phyloP scores from a whole-genome alignment of 768 basidiomycete species.

The Mycena maculata region DNA sequence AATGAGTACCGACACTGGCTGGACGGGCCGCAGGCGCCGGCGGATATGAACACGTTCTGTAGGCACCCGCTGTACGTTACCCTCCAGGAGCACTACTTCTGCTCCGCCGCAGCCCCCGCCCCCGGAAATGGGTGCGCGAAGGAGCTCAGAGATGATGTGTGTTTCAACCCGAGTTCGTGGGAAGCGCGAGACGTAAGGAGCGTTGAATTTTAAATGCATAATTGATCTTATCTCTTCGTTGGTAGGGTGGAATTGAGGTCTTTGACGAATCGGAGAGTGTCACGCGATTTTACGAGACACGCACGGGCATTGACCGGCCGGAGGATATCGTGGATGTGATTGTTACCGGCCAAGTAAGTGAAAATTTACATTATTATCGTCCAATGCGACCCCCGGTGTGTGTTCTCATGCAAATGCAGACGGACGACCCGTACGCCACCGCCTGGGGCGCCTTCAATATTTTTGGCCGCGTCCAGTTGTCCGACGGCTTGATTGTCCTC shows the following conservation, averaged over 20 bases:
- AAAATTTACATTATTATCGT: too few relatives aligned
- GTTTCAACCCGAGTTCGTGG: slow-evolving; percentile 58
- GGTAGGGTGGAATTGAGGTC: slow-evolving; percentile 63
- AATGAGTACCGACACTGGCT: slow-evolving; percentile 54
- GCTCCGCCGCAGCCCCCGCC: slow-evolving; percentile 40
- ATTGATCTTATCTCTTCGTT: slow-evolving; percentile 52
- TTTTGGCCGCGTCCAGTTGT: slow-evolving; percentile 66
- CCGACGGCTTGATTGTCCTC: slow-evolving; percentile 70
- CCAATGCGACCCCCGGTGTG: too few relatives aligned
- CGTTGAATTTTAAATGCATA: slow-evolving; percentile 59
- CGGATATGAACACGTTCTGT: slow-evolving; percentile 48
- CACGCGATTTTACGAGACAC: slow-evolving; percentile 53
- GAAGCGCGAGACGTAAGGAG: slow-evolving; percentile 56
- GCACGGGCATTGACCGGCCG: slow-evolving; percentile 30
- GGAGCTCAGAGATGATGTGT: slow-evolving; percentile 54
- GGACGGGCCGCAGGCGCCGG: slow-evolving; percentile 46
- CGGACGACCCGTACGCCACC: slow-evolving; percentile 56
- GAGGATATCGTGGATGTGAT: slow-evolving; percentile 58
- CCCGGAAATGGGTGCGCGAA: slow-evolving; percentile 33
- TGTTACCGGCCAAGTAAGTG: slow-evolving; percentile 63
- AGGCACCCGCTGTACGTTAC: slow-evolving; percentile 61
- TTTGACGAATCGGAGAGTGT: slow-evolving; percentile 50
- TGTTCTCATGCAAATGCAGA: slow-evolving; percentile 45
- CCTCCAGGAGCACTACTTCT: slow-evolving; percentile 61
- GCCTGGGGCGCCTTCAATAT: slow-evolving; percentile 71